Base-by-base conservation (phyloP, 441 rosid genomes). In the Viola pubescens region DNA sequence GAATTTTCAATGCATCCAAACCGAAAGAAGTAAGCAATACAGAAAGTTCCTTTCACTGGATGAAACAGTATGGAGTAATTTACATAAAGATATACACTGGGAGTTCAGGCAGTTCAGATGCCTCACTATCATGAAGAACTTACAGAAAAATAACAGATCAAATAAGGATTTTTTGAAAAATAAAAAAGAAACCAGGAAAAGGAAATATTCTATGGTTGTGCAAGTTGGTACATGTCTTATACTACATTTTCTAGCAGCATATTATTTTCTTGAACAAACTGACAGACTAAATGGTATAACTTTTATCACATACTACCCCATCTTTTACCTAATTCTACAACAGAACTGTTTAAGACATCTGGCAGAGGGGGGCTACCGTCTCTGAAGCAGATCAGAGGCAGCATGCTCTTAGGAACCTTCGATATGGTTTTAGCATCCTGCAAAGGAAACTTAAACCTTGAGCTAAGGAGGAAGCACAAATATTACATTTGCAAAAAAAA, bases 291-390 rank as follows among this genome's bases (percentile, higher is more conserved):
- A 16, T 16, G 19, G 19, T 16, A n/a, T n/a, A n/a, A n/a, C n/a
- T n/a, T n/a, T n/a, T n/a, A n/a, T n/a, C n/a, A n/a, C n/a, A n/a
- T n/a, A n/a, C n/a, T n/a, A n/a, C n/a, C n/a, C n/a, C n/a, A n/a
- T n/a, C n/a, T n/a, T n/a, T n/a, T n/a, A 89, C 97, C 92, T 79
- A 77, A 71, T 61, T 82, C 77, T 57, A 81, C 57, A 19, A 72
- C 40, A 67, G 87, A 80, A 55, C 76, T 61, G 62, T 69, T 73
- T 71, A 87, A 75, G 45, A 76, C 77, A 73, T 89, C 92, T 41
- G 98, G 96, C 19, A 89, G 75, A 53, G 97, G 97, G 65, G 87
- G 98, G 72, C 98, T 83, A 56, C 98, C 98, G 63, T 85, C 91
- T 84, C 98, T 82, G 62, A 91, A 76, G 76, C 98, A 91, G 60